These are phyloP conservation scores for Zasmidium angulare DNA, from an alignment of 2,329 filamentous ascomycete species.

Conservation along the genomic window DNA sequence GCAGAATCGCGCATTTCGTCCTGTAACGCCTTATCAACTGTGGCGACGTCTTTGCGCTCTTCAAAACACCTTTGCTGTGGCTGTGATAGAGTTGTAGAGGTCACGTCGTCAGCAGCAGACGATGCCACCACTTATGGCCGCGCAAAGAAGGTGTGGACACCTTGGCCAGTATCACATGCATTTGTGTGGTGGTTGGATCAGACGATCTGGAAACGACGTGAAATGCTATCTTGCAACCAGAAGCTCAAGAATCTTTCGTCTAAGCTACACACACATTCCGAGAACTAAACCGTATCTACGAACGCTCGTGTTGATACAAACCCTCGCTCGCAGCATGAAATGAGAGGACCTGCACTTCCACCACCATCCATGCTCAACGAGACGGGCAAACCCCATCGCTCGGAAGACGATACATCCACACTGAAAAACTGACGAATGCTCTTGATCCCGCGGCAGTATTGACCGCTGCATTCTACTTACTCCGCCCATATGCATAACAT, in stretches of 20 bases:
- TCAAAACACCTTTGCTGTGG: neutral
- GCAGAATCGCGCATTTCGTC: neutral
- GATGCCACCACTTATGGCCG: neutral
- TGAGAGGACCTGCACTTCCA: conserved; percentile 14
- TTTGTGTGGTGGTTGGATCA: neutral
- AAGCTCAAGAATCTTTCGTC: neutral
- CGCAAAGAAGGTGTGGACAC: neutral
- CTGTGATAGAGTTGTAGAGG: neutral
- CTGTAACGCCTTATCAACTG: neutral
- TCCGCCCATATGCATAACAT: neutral
- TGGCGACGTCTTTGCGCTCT: neutral
- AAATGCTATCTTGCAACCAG: neutral
- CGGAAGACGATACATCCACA: conserved; percentile 2
- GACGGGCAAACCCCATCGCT: neutral
- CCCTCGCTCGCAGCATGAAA: neutral
- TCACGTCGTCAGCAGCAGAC: neutral
- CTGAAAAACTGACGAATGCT: neutral
- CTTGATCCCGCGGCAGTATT: neutral
- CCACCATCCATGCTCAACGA: neutral
- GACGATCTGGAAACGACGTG: neutral
- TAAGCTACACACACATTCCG: neutral
- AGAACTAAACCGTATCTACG: conserved; percentile 8
- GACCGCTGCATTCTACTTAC: neutral
- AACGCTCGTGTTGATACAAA: conserved; percentile 11
- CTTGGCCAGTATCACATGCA: neutral